Evolutionary conservation across 345 rosid genomes (phyloP), one percentile per base, ranked within the genome.

Genomic region (Eucalyptus sp.): DNA sequence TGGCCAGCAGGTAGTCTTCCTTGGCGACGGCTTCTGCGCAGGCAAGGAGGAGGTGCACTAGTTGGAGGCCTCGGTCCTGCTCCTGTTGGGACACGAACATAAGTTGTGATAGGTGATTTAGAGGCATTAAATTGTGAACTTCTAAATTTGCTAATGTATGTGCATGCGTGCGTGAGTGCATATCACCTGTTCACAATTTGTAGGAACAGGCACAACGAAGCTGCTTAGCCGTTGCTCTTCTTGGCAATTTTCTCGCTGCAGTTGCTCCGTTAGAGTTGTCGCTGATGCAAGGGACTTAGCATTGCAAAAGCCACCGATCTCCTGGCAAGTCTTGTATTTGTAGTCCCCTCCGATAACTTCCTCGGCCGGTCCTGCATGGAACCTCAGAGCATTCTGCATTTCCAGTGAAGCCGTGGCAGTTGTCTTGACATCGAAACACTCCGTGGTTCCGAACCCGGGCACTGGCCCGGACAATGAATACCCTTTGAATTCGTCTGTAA

Each of bases 11-110:
- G 93, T 90, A 92, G 90, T 95, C 95, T 87, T 94, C 96, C 88
- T 93, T 94, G 50, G 96, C 91, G 68, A 95, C 94, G 3, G 95
- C 96, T 81, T 93, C 95, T 7, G 95, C 95, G 37, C 96, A 95
- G 31, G 95, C 93, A 27, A 95, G 95, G 17, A 94, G 95, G 29
- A 94, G 94, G 90, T 95, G 95, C 84, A 93, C 93, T 88, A 95
- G 88, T 88, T 93, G 95, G 50, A 95, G 96, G 27, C 96, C 97
- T 50, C 96, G 93, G 86, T 94, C 96, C 88, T 93, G 94, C 60
- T 95, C 96, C 96, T 95, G 89, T n/a, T 50, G n/a, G 66, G 85
- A 80, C 41, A 50, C 29, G 41, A 52, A 27, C 89, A 44, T 37
- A 18, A 71, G 27, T 71, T 18, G 46, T 17, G 13, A 68, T 33